Evolutionary conservation across 2,329 filamentous ascomycete species (phyloP), one percentile per base, ranked within the genome.

Genomic region (Hortaea sp.): DNA sequence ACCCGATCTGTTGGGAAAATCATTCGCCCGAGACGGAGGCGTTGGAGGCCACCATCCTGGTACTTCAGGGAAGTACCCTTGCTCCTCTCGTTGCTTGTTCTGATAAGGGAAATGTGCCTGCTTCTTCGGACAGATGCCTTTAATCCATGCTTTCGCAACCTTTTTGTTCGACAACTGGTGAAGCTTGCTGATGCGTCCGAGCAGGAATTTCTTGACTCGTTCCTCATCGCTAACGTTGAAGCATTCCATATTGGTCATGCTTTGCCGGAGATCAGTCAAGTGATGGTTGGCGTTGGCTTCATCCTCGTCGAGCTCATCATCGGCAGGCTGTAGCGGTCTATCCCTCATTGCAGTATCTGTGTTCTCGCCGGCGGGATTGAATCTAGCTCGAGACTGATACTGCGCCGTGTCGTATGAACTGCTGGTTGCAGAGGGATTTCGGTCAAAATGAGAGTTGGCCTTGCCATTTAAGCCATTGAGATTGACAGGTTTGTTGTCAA

Each of bases 71-170:
- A 7, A 7, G 7, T n/a, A n/a, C 7, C 37, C 37, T 7, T 12
- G 37, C 10, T 39, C 37, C 13, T 39, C 37, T 13, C 37, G 9
- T 27, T 39, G 37, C 13, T 71, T 79, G 30, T 74, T 74, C 40
- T 81, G 75, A 57, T 88, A 88, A 0, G 84, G 84, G 55, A 84
- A 79, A 12, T 77, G 82, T 0, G 81, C 82, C 63, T 87, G 84
- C 63, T 88, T 88, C 65, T 84, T 86, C 0, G 84, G 84, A 55
- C 85, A 82, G 1, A 88, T 78, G 1, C 78, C 73, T 58, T 86
- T 86, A 49, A 88, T 80, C 78, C 84, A 88, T 7, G 78, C 81
- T 61, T 88, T 88, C 31, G 79, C 79, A 44, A 88, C 80, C 28
- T 81, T 68, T 63, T 88, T 88, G 66, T 81, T 83, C 5, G 80